These are phyloP conservation scores for Rhypophila decipiens DNA, from an alignment of 495 filamentous ascomycete species.

Conservation along the genomic window DNA sequence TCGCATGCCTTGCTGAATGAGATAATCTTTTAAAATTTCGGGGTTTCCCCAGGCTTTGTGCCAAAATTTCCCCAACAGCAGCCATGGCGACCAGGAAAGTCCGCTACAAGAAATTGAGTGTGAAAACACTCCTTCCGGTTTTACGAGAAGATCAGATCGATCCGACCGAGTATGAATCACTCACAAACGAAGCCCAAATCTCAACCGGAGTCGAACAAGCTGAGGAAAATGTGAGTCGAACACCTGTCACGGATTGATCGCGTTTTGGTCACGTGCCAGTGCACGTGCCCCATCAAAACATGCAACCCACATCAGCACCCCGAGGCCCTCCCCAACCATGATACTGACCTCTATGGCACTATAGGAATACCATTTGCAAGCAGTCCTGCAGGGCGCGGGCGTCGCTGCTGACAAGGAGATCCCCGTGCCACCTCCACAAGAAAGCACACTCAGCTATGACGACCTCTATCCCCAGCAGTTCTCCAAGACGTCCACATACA, in stretches of 20 bases:
- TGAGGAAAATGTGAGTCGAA: slow-evolving; percentile 86
- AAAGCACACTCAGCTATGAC: slow-evolving; percentile 78
- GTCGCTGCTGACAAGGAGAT: slow-evolving; percentile 68
- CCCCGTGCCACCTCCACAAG: slow-evolving; percentile 75
- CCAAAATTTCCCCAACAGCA: slow-evolving; percentile 37
- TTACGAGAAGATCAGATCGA: slow-evolving; percentile 89
- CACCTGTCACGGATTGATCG: slow-evolving; percentile 36
- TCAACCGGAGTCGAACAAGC: slow-evolving; percentile 94
- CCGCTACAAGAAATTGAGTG: slow-evolving; percentile 86
- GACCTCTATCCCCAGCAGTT: slow-evolving; percentile 74
- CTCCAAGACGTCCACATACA: slow-evolving; percentile 82
- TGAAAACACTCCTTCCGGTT: slow-evolving; percentile 78
- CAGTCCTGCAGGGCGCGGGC: slow-evolving; percentile 72
- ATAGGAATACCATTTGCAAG: slow-evolving; percentile 98
- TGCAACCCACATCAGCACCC: slow-evolving; percentile 12
- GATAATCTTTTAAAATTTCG: slow-evolving; percentile 34
- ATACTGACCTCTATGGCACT: slow-evolving; percentile 22
- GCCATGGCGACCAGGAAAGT: slow-evolving; percentile 64
- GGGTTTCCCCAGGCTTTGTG: slow-evolving; percentile 43
- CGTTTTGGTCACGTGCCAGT: slow-evolving; percentile 33
- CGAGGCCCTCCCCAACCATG: slow-evolving; percentile 20
- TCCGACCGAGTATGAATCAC: slow-evolving; percentile 53
- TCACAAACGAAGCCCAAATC: slow-evolving; percentile 58
- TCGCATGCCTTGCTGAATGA: slow-evolving; percentile 50
- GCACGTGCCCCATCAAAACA: slow-evolving; percentile 46